Base-by-base conservation (phyloP, 768 basidiomycete species). In the Melanogaster broomeanus region DNA sequence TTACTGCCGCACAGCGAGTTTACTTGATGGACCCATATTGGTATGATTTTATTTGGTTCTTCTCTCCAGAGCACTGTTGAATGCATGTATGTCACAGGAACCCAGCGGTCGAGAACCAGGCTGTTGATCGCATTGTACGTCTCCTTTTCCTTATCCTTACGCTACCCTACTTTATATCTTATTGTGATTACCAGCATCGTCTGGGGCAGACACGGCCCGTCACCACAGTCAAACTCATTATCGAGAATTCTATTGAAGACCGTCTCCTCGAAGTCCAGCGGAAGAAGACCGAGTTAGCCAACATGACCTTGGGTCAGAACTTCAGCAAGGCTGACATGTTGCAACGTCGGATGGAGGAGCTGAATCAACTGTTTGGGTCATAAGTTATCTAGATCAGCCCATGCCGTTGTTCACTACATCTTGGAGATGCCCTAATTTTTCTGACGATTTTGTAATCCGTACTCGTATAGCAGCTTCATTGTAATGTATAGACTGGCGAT, bases 11-110 rank as follows among this genome's bases (percentile, higher is more conserved):
- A 42, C 90, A 87, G 64, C 90, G 87, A 48, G 94, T 91, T 16
- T 98, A 97, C 69, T 74, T 99, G 38, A 94, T 98, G 85, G 94
- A 98, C 72, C 94, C 94, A 37, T 98, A 97, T 69, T 98, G 94
- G 93, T 88, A 57, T 74, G 41, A 37, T 40, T 19, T 42, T 22
- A 15, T 18, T 34, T 13, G 55, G 27, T 46, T 13, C 38, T 39
- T 16, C 19, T 44, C 21, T 27, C 16, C 10, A 31, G 9, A 35
- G 53, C 30, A 37, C 40, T 43, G 45, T 49, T n/a, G 47, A 40
- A 27, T 18, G 31, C 16, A 21, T 50, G 22, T 10, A 21, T 50
- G 22, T 10, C 39, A 6, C 59, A 93, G 91, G 93, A 97, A 97
- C 61, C 94, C 94, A 15, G 93, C 93, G 18, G 94, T 95, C 6